phyloP scores from a whole-genome alignment of 352 stramenopile species.

The Pelagophyceae sp. region DNA sequence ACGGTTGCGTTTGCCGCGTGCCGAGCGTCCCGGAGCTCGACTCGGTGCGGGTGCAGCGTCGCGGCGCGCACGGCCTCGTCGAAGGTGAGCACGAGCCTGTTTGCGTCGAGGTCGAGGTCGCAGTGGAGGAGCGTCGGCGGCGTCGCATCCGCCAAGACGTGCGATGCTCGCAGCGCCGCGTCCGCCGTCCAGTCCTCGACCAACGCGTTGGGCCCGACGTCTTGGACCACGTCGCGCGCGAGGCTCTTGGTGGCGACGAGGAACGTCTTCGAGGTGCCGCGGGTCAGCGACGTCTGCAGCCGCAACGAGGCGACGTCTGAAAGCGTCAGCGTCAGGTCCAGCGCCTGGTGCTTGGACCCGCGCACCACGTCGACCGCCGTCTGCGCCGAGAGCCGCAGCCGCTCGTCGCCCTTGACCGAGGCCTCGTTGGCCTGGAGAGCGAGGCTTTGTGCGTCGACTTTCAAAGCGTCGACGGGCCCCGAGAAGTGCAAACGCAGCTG shows the following conservation, averaged over 20 bases:
- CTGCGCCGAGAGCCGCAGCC: neutral
- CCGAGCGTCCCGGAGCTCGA: neutral
- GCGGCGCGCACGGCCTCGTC: constrained; percentile 19
- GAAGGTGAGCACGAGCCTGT: constrained; percentile 19
- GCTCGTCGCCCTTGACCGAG: neutral
- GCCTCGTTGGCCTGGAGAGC: neutral
- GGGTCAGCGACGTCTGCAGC: neutral
- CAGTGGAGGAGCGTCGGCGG: constrained; percentile 1
- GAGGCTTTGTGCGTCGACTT: neutral
- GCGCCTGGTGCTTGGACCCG: neutral
- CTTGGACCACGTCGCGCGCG: neutral
- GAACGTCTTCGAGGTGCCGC: neutral
- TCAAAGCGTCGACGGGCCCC: constrained; percentile 3
- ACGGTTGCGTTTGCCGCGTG: neutral
- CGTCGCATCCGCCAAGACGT: constrained; percentile 20
- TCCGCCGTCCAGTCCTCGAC: neutral
- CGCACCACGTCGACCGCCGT: neutral
- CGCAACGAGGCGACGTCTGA: neutral
- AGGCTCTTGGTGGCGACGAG: neutral
- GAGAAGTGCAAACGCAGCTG: constrained; percentile 15
- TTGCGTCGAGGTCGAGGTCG: constrained; percentile 18
- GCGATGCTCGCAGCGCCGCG: neutral
- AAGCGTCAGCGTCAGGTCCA: neutral
- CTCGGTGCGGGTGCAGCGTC: neutral
- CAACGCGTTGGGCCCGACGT: neutral